Conservation (phyloP, 176 grass and related monocot species). For the Leersia perrieri region DNA sequence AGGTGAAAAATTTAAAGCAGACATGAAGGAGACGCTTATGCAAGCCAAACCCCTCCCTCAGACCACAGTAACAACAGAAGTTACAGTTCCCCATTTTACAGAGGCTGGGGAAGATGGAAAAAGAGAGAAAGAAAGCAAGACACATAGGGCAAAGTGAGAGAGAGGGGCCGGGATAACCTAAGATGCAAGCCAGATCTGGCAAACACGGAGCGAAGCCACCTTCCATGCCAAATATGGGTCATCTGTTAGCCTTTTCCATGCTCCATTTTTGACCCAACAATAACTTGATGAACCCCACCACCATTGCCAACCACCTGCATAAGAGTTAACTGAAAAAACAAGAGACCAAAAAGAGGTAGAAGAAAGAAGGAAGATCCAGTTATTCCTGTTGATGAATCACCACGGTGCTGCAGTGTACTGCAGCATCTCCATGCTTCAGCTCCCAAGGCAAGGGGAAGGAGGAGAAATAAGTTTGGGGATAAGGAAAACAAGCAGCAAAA, state of each 20-base stretch:
- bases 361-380: slow-evolving; percentile 24
- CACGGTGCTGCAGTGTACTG: slow-evolving; percentile 37
- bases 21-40: neutral
- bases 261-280: slow-evolving; percentile 49
- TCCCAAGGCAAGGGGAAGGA: slow-evolving; percentile 31
- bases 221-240: slow-evolving; percentile 44
- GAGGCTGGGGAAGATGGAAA: neutral
- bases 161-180: slow-evolving; percentile 26
- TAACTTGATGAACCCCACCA: slow-evolving; percentile 45
- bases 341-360: slow-evolving; percentile 8
- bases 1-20: neutral
- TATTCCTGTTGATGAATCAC: slow-evolving; percentile 4
- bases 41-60: neutral
- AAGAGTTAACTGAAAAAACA: slow-evolving; percentile 4
- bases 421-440: slow-evolving; percentile 42
- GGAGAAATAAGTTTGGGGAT: slow-evolving; percentile 31
- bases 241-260: slow-evolving; percentile 33
- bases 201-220: slow-evolving; percentile 16
- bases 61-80: slow-evolving; percentile 22
- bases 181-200: slow-evolving; percentile 42
- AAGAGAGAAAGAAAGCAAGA: neutral
- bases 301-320: slow-evolving; percentile 25
- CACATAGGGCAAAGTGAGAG: neutral
- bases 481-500: slow-evolving; percentile 28
- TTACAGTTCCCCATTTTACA: slow-evolving; percentile 17